Evolutionary conservation across 2,329 filamentous ascomycete genomes (phyloP).

Genomic region (Xylariaceae sp.): DNA sequence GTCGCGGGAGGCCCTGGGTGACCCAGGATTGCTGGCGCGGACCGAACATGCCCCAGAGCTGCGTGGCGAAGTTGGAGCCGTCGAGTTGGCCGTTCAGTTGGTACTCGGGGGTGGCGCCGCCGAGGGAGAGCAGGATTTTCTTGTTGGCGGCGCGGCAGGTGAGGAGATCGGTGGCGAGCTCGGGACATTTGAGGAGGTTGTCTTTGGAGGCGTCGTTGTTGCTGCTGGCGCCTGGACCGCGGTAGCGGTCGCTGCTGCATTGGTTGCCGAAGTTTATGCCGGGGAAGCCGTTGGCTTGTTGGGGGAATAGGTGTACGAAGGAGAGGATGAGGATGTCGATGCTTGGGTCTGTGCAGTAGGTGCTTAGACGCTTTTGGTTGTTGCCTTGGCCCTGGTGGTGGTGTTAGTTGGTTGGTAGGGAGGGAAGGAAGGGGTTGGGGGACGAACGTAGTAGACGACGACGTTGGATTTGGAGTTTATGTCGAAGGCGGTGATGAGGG

Average conservation of each 20-base stretch:
- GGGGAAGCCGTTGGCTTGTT: conserved; percentile 37
- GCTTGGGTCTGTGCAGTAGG: conserved; percentile 35
- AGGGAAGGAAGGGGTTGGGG: too few relatives aligned
- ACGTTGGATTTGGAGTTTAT: conserved; percentile 34
- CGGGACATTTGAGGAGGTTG: conserved; percentile 33
- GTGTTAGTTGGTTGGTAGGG: neutral
- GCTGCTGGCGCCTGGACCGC: conserved; percentile 31
- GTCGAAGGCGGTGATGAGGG: conserved; percentile 26
- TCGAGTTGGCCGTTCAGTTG: conserved; percentile 34
- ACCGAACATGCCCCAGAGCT: conserved; percentile 38
- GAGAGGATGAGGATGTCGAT: conserved; percentile 42
- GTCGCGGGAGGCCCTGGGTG: conserved; percentile 24
- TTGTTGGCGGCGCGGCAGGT: conserved; percentile 35
- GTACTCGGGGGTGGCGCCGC: conserved; percentile 33
- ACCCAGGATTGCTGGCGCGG: conserved; percentile 32
- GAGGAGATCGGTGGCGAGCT: conserved; percentile 34
- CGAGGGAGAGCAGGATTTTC: conserved; percentile 39
- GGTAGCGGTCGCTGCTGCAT: conserved; percentile 32
- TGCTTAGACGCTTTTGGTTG: conserved; percentile 31
- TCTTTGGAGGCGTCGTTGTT: conserved; percentile 28
- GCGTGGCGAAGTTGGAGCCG: conserved; percentile 33
- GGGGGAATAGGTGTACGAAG: conserved; percentile 38
- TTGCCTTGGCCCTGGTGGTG: conserved; percentile 35
- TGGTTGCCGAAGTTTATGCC: conserved; percentile 39
- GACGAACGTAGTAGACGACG: conserved; percentile 38